A percentile compares a stretch with the other conserved stretches of the same genome.
Conservation (phyloP, 1,284 basidiomycete genomes). For the Puccinia brachypodii region DNA sequence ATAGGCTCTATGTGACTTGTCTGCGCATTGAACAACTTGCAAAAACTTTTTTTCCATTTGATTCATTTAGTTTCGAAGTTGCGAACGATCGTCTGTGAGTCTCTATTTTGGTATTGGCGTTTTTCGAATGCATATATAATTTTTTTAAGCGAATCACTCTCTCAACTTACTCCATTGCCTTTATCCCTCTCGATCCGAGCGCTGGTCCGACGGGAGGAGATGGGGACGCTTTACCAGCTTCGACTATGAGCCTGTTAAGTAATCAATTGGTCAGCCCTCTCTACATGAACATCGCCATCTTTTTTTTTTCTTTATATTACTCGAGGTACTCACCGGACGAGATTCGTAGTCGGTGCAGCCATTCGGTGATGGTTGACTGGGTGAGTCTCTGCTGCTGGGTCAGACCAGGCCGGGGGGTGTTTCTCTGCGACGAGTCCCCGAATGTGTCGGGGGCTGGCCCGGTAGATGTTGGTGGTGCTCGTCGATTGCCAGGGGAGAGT, state of each 20-base stretch:
- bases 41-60: slow-evolving; percentile 21
- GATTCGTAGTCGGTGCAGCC: slow-evolving; percentile 7
- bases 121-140: neutral
- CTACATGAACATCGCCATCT: too few species aligned
- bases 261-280: neutral
- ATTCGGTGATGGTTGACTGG: neutral
- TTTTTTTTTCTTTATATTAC: neutral
- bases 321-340: slow-evolving; percentile 5
- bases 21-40: slow-evolving; percentile 48
- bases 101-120: neutral
- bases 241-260: slow-evolving; percentile 69
- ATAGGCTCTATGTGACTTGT: slow-evolving; percentile 64
- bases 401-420: too few species aligned
- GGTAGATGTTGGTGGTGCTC: neutral
- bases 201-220: slow-evolving; percentile 96
- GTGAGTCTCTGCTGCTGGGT: neutral
- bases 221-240: slow-evolving; percentile 91
- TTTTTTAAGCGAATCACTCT: neutral
- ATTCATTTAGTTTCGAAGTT: neutral
- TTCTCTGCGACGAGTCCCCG: too few species aligned
- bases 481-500: neutral
- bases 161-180: slow-evolving; percentile 86
- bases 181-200: slow-evolving; percentile 94
- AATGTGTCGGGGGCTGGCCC: neutral
- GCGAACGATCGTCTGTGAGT: neutral